Base-by-base conservation (phyloP, 139 green algal species). In the Coccomyxa sp. region DNA sequence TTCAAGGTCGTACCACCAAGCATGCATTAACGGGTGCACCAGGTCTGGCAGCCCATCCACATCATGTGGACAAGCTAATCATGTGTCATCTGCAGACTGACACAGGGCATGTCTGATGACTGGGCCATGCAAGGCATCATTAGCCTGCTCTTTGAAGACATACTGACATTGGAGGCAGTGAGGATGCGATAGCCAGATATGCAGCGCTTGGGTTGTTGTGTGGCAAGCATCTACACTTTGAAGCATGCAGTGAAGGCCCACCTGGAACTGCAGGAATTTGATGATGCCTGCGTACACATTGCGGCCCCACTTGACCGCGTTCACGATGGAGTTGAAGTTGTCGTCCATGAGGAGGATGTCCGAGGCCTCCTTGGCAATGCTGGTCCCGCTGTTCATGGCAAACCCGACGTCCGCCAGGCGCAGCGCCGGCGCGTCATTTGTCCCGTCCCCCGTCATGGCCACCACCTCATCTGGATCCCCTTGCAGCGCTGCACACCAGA, bases 271-370 rank as follows among this genome's bases (percentile, higher is more conserved):
- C 44, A 98, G 84, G 87, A 98, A 98, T 77, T 92, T 92, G 37
- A 87, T 88, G 68, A 97, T 90, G 78, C 83, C 88, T 39, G 81
- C 83, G 68, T 94, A 97, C 50, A 98, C 92, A 74, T 94, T 96
- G 77, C 94, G 84, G 27, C 94, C 94, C 94, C 94, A 98, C 76
- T 91, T 87, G 71, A 94, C 91, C 10, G 91, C 89, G 40, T 76
- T 86, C 33, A 97, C 94, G 75, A 97, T 94, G 76, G 82, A 90
- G 39, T 74, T 79, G 85, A 98, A 98, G 85, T 93, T 95, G 86
- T 95, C 85, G 84, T 98, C 94, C 79, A 98, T 74, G 34, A 98
- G 85, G 74, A 98, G 87, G 77, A 98, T 97, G 90, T 98, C 94
- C 5, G 90, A 88, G 6, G 94, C 94, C 37, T 96, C 86, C 74